Conservation (phyloP, 2,329 filamentous ascomycete genomes). For the Calonectria naviculata region DNA sequence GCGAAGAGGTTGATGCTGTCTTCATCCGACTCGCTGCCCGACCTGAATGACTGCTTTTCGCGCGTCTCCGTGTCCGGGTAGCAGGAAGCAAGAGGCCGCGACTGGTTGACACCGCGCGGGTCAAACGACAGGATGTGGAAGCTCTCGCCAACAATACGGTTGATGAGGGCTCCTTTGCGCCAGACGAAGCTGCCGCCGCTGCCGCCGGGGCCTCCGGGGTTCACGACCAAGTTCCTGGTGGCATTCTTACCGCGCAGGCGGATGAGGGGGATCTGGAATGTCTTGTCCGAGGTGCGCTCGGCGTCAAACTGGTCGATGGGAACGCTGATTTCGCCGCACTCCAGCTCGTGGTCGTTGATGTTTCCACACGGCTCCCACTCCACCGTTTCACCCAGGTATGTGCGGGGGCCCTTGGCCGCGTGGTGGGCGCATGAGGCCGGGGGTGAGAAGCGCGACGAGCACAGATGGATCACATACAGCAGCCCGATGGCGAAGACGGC, state of each 20-base stretch:
- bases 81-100: constrained; percentile 48
- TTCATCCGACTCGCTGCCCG: constrained; percentile 39
- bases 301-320: constrained; percentile 59
- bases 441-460: background rate
- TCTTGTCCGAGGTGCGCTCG: constrained; percentile 42
- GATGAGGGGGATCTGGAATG: constrained; percentile 56
- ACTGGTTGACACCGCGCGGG: constrained; percentile 55
- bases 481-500: background rate
- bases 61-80: constrained; percentile 50
- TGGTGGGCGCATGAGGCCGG: background rate
- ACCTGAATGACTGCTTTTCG: constrained; percentile 34
- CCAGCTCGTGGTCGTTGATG: constrained; percentile 48
- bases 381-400: constrained; percentile 49
- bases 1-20: constrained; percentile 54
- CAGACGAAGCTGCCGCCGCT: constrained; percentile 53
- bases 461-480: background rate
- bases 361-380: constrained; percentile 53
- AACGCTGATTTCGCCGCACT: constrained; percentile 56
- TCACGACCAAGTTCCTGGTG: constrained; percentile 56
- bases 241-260: constrained; percentile 56
- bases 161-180: constrained; percentile 48
- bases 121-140: constrained; percentile 61
- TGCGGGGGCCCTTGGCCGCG: background rate
- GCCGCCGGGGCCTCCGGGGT: constrained; percentile 61
- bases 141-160: constrained; percentile 50